These are phyloP conservation scores for Hypoxylon sp. DNA, from an alignment of 2,329 filamentous ascomycete genomes.

Conservation along the genomic window DNA sequence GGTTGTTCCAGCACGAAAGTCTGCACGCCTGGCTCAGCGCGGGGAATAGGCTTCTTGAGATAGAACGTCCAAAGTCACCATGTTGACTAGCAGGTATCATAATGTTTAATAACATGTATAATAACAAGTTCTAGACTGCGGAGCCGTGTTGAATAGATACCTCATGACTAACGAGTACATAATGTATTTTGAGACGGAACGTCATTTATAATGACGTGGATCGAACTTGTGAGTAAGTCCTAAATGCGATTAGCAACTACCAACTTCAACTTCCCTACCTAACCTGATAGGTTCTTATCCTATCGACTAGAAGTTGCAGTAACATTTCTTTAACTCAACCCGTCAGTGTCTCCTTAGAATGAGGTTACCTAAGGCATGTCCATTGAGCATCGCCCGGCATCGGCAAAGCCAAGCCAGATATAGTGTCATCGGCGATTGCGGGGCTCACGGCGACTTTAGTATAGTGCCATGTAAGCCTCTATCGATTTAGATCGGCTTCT, in stretches of 20 bases:
- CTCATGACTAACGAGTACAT: no score
- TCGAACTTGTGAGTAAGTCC: neutral
- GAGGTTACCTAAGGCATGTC: neutral
- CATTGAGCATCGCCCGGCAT: slow-evolving; percentile 48
- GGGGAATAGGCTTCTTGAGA: neutral
- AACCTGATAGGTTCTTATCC: neutral
- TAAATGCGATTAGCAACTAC: neutral
- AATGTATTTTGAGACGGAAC: no score
- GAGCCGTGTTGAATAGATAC: neutral
- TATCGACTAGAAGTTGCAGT: neutral
- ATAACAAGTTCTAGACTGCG: no score
- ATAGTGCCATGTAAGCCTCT: neutral
- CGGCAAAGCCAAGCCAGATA: slow-evolving; percentile 15
- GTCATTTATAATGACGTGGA: no score
- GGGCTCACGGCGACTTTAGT: slow-evolving; percentile 13
- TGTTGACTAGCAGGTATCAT: neutral
- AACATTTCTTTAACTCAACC: neutral
- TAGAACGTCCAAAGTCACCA: neutral
- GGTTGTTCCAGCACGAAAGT: slow-evolving; percentile 6
- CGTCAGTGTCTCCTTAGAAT: neutral
- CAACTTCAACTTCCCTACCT: neutral
- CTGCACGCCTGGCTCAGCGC: slow-evolving; percentile 17
- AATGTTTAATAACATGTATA: neutral
- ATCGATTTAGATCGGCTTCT: slow-evolving; percentile 7
- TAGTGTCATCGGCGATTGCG: slow-evolving; percentile 20